Evolutionary conservation across 208 protist genomes (phyloP), one percentile per base, ranked within the genome.

Genomic region (Balamuthia mandrillaris): DNA sequence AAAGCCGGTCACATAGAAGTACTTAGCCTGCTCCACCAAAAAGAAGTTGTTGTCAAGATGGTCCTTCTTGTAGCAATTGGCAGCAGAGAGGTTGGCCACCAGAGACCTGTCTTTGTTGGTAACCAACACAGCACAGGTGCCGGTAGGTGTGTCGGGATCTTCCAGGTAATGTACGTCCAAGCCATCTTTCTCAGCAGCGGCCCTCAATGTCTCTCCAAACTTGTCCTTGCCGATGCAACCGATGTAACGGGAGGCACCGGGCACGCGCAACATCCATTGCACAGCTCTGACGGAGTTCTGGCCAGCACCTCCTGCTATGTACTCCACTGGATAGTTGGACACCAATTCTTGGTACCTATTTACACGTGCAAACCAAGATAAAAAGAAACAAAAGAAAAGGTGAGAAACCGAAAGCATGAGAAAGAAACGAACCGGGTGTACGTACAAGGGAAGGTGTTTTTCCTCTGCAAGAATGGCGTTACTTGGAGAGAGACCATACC

Each of bases 101-200:
- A 99, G 92, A 27, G 97, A 95, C 56, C 95, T 91, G 81, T 98
- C 95, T 78, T 95, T 97, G 56, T 94, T 95, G 10, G 90, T 94
- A 75, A 99, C 95, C 58, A 98, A 95, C 12, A 98, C 97, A 27
- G 96, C 98, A 92, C 98, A 99, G 74, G 94, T 97, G 66, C 98
- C 98, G 7, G 97, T 99, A 37, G 94, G 91, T 24, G 88, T 90
- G 0, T 88, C 92, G 85, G 95, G 93, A 12, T 89, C 93, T 1
- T 94, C 94, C 21, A 82, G 24, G 85, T 96, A 92, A 86, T 97
- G 91, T n/a, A 96, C 86, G 35, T 91, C 84, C 92, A 95, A 91
- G 27, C 96, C 97, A 42, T 98, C 96, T 56, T 91, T 89, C 87
- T 95, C 95, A 5, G 95, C 95, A 16, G 88, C 87, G 0, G 91